Base-by-base conservation (phyloP, 2,329 filamentous ascomycete species). In the Penicillium verrucosum region DNA sequence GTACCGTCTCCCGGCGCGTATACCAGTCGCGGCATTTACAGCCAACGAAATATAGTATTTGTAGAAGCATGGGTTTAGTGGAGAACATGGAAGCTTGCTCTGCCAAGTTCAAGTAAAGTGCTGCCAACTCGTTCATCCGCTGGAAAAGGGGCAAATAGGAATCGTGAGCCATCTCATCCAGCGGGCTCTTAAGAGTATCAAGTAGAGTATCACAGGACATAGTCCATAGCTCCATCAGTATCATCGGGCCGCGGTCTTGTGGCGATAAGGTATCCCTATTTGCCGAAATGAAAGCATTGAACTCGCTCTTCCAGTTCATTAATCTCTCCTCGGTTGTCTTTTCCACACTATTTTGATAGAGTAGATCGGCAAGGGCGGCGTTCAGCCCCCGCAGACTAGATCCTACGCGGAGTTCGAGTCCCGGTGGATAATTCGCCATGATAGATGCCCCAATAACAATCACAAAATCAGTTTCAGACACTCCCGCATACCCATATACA, bases 21-120 rank as follows among this genome's bases (percentile, higher is more conserved):
- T 51, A 27, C 48, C 38, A 51, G 48, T 51, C 48, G n/a, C 38
- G 38, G 18, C 48, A 51, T 30, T 38, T 51, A 23, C 14, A 27
- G 27, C 14, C 38, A 23, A 3, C 32, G 27, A 51, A 51, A 25
- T 51, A 21, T 9, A 51, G 12, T 9, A 38, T 7, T 21, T 38
- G 38, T 10, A 51, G 38, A 27, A 51, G 27, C 48, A 51, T 42
- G 8, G 38, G n/a, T 34, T 51, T 51, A 29, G 48, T 38, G 38
- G 36, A 42, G 27, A 51, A 51, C 37, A 51, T 10, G 5, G 37
- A 30, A 32, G 38, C 18, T 16, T 51, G 48, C n/a, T 34, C 27
- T 2, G 23, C 38, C 21, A 38, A 21, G n/a, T 9, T 25, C 27
- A 51, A 30, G 38, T 42, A 51, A 21, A 42, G 37, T 14, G n/a